Evolutionary conservation across 1,284 basidiomycete species (phyloP), one percentile per base, ranked within the genome.

Genomic region (Bjerkandera adusta): DNA sequence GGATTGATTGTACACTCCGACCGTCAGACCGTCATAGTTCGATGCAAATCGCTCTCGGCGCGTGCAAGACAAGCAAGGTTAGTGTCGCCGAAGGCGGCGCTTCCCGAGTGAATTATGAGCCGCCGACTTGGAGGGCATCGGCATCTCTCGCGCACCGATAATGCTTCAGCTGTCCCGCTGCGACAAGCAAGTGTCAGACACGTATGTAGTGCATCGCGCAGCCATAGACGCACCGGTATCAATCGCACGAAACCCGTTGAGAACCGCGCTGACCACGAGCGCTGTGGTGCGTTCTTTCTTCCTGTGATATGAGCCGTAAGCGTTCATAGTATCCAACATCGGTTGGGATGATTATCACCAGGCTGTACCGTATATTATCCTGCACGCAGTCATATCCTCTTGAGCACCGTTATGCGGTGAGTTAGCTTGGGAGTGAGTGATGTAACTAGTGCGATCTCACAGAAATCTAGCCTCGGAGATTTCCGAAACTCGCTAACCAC

Each of bases 151-250:
- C 66, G 44, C 54, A 84, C 86, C 79, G 75, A 56, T 89, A 89
- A 59, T 89, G 85, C 61, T 88, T 83, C 5, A 73, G 77, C 57
- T 92, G 89, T 55, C 86, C 85, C 16, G 89, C 89, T 72, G 64
- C 62, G n/a, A 22, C 20, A 50, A 15, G n/a, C 27, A 22, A 33
- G 25, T 21, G 63, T 33, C 12, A 38, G 36, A 43, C 8, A 21
- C 7, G 47, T 35, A 40, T n/a, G n/a, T n/a, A n/a, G 51, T 53
- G 29, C 37, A 16, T 16, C 38, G 26, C 26, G 8, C 13, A 36
- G 18, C 36, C 51, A 27, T 34, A 24, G 35, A 53, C 75, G 44
- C 51, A 81, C 85, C 79, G 59, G 89, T 91, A 58, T 92, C 89
- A 34, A 92, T 79, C 2, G 83, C 88, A 39, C 81, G 70, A 62